Percentiles rank a stretch among this genome's conserved stretches.
phyloP scores from a whole-genome alignment of 164 flowering plant species.

The Vitis riparia region DNA sequence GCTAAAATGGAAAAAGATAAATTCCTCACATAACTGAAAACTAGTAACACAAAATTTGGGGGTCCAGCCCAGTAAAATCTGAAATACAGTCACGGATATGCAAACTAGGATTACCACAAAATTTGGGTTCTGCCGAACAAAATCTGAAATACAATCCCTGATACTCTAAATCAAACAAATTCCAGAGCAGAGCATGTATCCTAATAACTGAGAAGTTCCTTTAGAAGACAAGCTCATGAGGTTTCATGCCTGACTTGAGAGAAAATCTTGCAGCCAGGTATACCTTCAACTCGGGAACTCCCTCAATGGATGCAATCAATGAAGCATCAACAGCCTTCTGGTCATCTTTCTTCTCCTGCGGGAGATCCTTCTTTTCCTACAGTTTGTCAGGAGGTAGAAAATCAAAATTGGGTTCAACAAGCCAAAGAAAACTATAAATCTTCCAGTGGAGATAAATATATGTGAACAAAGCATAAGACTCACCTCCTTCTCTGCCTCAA shows the following conservation, averaged over 20 bases:
- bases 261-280: constrained; percentile 71
- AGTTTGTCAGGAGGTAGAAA: background rate
- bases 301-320: constrained; percentile 55
- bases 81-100: background rate
- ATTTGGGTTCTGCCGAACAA: background rate
- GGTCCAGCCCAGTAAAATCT: too few relatives aligned
- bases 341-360: constrained; percentile 66
- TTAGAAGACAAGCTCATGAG: constrained; percentile 78
- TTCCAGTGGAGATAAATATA: background rate
- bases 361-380: constrained; percentile 63
- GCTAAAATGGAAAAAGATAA: too few relatives aligned
- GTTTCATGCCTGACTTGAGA: constrained; percentile 75
- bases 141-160: constrained; percentile 8
- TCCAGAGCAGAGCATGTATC: too few relatives aligned
- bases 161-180: background rate
- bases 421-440: background rate
- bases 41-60: too few relatives aligned
- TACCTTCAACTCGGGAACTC: constrained; percentile 62
- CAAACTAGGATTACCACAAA: background rate
- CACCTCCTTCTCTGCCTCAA: constrained; percentile 88
- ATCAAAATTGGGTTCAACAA: background rate
- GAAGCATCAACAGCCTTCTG: constrained; percentile 62
- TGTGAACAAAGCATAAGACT: constrained; percentile 1
- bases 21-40: too few relatives aligned
- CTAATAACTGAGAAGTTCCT: background rate